These are phyloP conservation scores for Cyclotella cryptica DNA, from an alignment of 108 stramenopile genomes.

Conservation along the genomic window DNA sequence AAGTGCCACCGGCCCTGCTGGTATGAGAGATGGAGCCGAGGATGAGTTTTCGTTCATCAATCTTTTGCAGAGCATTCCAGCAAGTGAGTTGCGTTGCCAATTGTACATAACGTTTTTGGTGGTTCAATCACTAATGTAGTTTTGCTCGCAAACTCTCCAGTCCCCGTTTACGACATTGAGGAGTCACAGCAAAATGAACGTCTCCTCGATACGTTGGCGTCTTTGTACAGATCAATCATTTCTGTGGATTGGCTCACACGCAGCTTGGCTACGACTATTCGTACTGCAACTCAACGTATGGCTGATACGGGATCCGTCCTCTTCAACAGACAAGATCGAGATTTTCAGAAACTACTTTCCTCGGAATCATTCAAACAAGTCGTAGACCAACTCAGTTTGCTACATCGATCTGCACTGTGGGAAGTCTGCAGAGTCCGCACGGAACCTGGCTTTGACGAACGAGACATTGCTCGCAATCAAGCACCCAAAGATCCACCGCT, in stretches of 20 bases:
- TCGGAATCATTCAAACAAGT: constrained; percentile 59
- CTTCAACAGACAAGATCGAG: constrained; percentile 62
- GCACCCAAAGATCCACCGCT: constrained; percentile 35
- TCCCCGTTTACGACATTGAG: constrained; percentile 60
- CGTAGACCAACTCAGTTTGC: constrained; percentile 51
- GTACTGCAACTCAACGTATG: constrained; percentile 62
- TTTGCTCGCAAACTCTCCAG: neutral
- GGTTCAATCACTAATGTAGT: neutral
- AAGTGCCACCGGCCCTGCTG: neutral
- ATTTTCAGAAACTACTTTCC: constrained; percentile 78
- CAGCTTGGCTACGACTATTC: constrained; percentile 64
- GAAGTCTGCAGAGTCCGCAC: constrained; percentile 81
- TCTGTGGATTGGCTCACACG: constrained; percentile 69
- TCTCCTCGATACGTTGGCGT: constrained; percentile 30
- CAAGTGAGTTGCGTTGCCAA: constrained; percentile 1
- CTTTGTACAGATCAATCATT: constrained; percentile 61
- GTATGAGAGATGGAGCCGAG: neutral
- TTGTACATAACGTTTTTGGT: neutral
- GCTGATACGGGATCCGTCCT: constrained; percentile 56
- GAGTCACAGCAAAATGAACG: constrained; percentile 15
- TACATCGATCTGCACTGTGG: constrained; percentile 72
- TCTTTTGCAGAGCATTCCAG: constrained; percentile 63
- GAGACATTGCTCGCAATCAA: constrained; percentile 50
- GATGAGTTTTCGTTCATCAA: constrained; percentile 49
- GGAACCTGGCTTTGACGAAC: constrained; percentile 62